Evolutionary conservation across 129 eudicot genomes (phyloP).

Genomic region (Logfia minima): DNA sequence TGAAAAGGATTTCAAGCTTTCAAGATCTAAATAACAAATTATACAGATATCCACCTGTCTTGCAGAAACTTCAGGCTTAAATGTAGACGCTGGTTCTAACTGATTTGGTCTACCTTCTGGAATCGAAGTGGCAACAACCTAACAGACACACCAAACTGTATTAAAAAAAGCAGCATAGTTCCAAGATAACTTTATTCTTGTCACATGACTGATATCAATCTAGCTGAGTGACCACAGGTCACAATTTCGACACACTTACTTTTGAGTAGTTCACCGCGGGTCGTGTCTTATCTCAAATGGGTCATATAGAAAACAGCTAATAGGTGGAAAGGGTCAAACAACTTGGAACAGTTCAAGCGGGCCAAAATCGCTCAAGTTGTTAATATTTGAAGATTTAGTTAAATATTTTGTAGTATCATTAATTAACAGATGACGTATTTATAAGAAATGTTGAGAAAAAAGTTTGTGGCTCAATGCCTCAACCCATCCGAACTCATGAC

Average conservation of each 20-base stretch:
- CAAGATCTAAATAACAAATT: background rate
- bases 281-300: background rate
- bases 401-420: no score
- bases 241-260: background rate
- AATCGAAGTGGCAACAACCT: background rate
- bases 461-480: no score
- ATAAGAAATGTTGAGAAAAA: no score
- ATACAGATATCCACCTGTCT: slow-evolving; percentile 10
- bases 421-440: no score
- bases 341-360: background rate
- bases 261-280: background rate
- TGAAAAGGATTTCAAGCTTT: background rate
- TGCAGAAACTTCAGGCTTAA: background rate
- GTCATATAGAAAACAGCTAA: background rate
- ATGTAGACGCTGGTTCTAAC: slow-evolving; percentile 7
- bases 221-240: background rate
- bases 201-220: background rate
- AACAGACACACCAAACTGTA: background rate
- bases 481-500: no score
- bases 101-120: background rate
- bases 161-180: background rate
- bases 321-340: background rate
- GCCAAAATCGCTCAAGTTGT: background rate
- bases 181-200: background rate
- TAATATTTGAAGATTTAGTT: no score